Evolutionary conservation across 129 eudicot genomes (phyloP), one percentile per base, ranked within the genome.

Genomic region (Pseudognaphalium luteoalbum): DNA sequence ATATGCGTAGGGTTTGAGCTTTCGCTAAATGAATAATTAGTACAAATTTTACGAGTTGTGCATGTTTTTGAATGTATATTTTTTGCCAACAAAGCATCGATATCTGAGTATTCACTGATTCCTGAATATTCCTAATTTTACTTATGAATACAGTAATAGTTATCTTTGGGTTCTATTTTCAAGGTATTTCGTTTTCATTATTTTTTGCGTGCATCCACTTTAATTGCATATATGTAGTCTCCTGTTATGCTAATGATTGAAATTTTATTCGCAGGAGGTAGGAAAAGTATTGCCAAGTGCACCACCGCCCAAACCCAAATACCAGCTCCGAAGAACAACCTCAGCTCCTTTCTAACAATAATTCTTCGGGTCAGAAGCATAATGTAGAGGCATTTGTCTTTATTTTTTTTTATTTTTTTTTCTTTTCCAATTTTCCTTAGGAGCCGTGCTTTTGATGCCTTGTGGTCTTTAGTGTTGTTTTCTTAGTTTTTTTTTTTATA

Each of bases 281-380:
- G 88, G 85, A 76, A 82, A 83, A 69, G 79, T 72, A 42, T 78
- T 90, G 87, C 91, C 96, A 5, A 59, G 72, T 52, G 76, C 86
- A 76, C 88, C 87, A 12, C 87, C 83, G 19, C 93, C 91, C 14
- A 84, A 88, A 73, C 89, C 94, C 15, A 91, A 82, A 82, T 86
- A 80, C 72, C 91, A 86, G 83, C 96, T 90, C 4, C 88, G 96
- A 54, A 71, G 97, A 79, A 88, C 93, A 61, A 88, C 84, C 81
- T 91, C 94, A 44, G 89, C 89, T 14, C 78, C 90, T 66, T 70
- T 87, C 76, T 90, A 75, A 76, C 78, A 77, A 39, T 28, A 59
- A 4, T 15, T 73, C 54, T 62, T 34, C 19, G 41, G 51, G 35
- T 63, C 68, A 35, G 39, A 42, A 44, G 67, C 65, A 35, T 51